Percentiles rank a stretch among this genome's conserved stretches.
These are phyloP conservation scores for Pharus latifolius DNA, from an alignment of 176 grass and related monocot genomes.

Conservation along the genomic window DNA sequence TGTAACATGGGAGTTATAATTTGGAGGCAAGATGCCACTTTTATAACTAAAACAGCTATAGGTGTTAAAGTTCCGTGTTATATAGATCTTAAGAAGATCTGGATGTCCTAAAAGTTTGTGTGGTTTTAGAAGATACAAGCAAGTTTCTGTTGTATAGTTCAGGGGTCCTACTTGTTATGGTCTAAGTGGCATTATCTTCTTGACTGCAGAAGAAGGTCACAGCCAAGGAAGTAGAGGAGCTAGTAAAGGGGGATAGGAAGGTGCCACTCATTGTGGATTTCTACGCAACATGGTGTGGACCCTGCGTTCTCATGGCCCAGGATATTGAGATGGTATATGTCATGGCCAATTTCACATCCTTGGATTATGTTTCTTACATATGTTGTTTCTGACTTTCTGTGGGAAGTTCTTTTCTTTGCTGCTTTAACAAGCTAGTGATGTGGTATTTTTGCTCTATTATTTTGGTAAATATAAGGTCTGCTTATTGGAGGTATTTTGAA, in stretches of 20 bases:
- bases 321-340: slow-evolving; percentile 61
- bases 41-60: too few relatives aligned
- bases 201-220: slow-evolving; percentile 63
- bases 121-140: neutral
- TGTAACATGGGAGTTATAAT: too few relatives aligned
- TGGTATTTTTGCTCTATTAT: too few relatives aligned
- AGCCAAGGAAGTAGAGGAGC: slow-evolving; percentile 44
- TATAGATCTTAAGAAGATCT: too few relatives aligned
- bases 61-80: too few relatives aligned
- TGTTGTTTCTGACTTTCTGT: neutral
- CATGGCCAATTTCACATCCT: neutral
- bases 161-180: neutral
- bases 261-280: slow-evolving; percentile 64
- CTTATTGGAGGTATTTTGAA: too few relatives aligned
- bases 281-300: slow-evolving; percentile 76
- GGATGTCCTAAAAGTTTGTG: too few relatives aligned
- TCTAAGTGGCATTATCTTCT: neutral
- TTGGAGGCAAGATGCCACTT: too few relatives aligned
- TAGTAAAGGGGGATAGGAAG: slow-evolving; percentile 29
- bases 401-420: too few relatives aligned
- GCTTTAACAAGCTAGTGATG: too few relatives aligned
- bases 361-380: neutral
- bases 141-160: too few relatives aligned
- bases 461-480: too few relatives aligned
- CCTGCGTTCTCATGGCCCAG: slow-evolving; percentile 87